Conservation (phyloP, 768 basidiomycete species). For the Zangia roseola region DNA sequence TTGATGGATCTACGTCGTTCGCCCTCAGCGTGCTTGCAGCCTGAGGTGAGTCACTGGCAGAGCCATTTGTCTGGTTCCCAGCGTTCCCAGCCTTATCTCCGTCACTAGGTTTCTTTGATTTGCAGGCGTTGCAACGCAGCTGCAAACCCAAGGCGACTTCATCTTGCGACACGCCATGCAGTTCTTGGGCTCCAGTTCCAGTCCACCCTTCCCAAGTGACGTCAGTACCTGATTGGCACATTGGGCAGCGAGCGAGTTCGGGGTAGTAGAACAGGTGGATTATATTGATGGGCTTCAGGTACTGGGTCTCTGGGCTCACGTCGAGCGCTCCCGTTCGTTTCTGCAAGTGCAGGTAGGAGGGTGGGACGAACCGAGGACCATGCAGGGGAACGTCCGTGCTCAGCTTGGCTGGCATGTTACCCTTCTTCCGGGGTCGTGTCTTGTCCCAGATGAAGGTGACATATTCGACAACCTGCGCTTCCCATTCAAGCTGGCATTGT, state of each 20-base stretch:
- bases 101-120: too few relatives aligned
- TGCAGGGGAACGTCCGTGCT: neutral
- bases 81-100: too few relatives aligned
- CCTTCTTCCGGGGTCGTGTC: neutral
- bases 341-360: neutral
- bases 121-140: neutral
- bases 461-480: neutral
- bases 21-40: too few relatives aligned
- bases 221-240: neutral
- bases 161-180: neutral
- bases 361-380: neutral
- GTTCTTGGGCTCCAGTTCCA: neutral
- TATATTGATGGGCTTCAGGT: neutral
- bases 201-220: conserved; percentile 8
- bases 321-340: neutral
- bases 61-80: too few relatives aligned
- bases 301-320: neutral
- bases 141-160: neutral
- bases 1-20: too few relatives aligned
- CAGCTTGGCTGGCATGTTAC: neutral
- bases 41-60: too few relatives aligned
- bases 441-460: neutral
- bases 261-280: neutral
- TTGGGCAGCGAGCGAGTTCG: neutral
- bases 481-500: neutral